Base-by-base conservation (phyloP, 108 stramenopile species). In the Nitzschia palea region DNA sequence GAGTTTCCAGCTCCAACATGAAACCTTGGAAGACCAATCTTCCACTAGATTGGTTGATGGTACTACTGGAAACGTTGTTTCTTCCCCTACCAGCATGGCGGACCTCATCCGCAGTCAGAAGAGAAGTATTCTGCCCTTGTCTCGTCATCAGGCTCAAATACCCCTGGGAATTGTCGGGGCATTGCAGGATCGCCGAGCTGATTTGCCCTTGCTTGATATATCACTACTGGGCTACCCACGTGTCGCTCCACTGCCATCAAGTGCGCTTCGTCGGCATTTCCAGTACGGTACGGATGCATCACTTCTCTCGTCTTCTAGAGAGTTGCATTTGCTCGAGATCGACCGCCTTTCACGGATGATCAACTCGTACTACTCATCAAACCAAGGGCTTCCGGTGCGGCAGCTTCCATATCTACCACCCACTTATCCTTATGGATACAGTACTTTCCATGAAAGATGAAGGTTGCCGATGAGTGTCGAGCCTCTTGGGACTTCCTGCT, bases 241-340 rank as follows among this genome's bases (percentile, higher is more conserved):
- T 34, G 65, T 53, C 37, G 65, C 65, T 31, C 53, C 54, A 55
- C 53, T 53, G 6, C 55, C 65, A 12, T 52, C 65, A 10, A 67
- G 29, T 55, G 53, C 65, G n/a, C 28, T 67, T 23, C 28, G 54
- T 18, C 32, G 55, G 27, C 45, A 63, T 15, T 63, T 63, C 22
- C 62, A 63, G 32, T 15, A 32, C 15, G 62, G 44, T 9, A 43
- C 15, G 47, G 8, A 12, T 20, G 17, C 4, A 18, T 20, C 5
- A 18, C 18, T 8, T n/a, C n/a, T 48, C n/a, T n/a, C n/a, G 18
- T 4, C 47, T 20, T 20, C 4, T n/a, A 10, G 47, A 48, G n/a
- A 12, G 8, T 40, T 10, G 8, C 47, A 48, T 12, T 20, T 20
- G 4, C 22, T 20, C 22, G 47, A 48, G 4, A 20, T 48, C 22